Evolutionary conservation across 257 asterid species (phyloP), one percentile per base, ranked within the genome.

Genomic region (Cruciata laevipes): DNA sequence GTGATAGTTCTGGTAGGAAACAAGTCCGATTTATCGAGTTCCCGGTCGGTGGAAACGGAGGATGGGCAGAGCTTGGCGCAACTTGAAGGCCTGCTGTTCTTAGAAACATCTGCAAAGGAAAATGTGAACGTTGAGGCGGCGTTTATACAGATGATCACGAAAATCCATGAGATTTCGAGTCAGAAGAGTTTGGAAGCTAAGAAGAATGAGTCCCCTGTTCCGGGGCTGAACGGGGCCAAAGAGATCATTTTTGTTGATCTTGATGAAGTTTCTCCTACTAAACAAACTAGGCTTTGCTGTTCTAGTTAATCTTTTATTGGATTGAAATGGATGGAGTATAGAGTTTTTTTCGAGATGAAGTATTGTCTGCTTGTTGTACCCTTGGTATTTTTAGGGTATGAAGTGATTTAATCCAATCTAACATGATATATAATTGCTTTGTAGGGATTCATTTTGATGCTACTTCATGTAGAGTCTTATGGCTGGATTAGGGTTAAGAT

Each of bases 21-120:
- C 72, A 91, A 91, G 74, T 85, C 80, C 10, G 97, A 91, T 75
- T 69, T 91, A 69, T 63, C 58, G 0, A 69, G 53, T 11, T 82
- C 86, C 10, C 80, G 97, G 71, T 82, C 82, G 76, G 95, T 91
- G 4, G 60, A 81, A 21, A 37, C 80, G 32, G 95, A 91, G 75
- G 97, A 88, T 27, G 97, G 95, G 3, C 84, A 77, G 40, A 82
- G 85, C 62, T 63, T 91, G 63, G 96, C 97, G 0, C 85, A 86
- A 42, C 75, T 85, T 0, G 97, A 91, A 75, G 81, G 81, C 10
- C 37, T 91, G 1, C 79, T 82, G 0, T 91, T 91, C 62, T 77
- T 88, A 85, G 97, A 91, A 68, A 91, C 96, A 32, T 91, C 96
- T 32, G 96, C 96, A 5, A 91, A 82, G 78, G 95, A 86, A 61